These are phyloP conservation scores for Blastobotrys muscicola DNA, from an alignment of 805 yeast species.

Conservation along the genomic window DNA sequence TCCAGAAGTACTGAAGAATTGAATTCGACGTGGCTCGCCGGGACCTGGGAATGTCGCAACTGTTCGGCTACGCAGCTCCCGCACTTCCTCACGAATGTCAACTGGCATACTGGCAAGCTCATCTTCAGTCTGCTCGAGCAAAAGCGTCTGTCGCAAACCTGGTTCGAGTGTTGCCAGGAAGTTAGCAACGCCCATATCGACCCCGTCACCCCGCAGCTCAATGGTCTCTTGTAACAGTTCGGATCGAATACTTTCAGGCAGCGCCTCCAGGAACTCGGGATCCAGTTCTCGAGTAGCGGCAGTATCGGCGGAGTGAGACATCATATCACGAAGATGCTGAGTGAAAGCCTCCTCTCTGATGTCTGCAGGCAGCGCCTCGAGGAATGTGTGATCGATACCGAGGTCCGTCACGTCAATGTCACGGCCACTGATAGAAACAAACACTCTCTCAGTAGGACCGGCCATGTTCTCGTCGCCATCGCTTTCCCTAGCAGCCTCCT, in stretches of 20 bases:
- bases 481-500: conserved; percentile 20
- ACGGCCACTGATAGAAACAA: conserved; percentile 64
- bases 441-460: conserved; percentile 40
- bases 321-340: conserved; percentile 69
- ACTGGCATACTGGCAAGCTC: conserved; percentile 23
- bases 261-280: conserved; percentile 69
- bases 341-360: conserved; percentile 88
- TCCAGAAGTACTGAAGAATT: conserved; percentile 8
- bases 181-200: conserved; percentile 22
- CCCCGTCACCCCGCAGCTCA: conserved; percentile 17
- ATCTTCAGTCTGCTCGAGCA: conserved; percentile 27
- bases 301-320: conserved; percentile 27
- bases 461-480: background rate
- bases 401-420: conserved; percentile 82
- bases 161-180: conserved; percentile 27
- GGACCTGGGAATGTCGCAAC: conserved; percentile 11
- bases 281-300: conserved; percentile 47
- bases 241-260: conserved; percentile 54
- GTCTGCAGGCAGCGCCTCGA: conserved; percentile 84
- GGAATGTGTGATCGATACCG: conserved; percentile 84
- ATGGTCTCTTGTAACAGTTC: conserved; percentile 26
- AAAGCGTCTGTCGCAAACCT: conserved; percentile 22
- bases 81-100: conserved; percentile 26
- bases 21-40: background rate
- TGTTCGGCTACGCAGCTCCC: conserved; percentile 17